Evolutionary conservation across 768 basidiomycete genomes (phyloP).

Genomic region (Chalciporus sphaerocephalus): DNA sequence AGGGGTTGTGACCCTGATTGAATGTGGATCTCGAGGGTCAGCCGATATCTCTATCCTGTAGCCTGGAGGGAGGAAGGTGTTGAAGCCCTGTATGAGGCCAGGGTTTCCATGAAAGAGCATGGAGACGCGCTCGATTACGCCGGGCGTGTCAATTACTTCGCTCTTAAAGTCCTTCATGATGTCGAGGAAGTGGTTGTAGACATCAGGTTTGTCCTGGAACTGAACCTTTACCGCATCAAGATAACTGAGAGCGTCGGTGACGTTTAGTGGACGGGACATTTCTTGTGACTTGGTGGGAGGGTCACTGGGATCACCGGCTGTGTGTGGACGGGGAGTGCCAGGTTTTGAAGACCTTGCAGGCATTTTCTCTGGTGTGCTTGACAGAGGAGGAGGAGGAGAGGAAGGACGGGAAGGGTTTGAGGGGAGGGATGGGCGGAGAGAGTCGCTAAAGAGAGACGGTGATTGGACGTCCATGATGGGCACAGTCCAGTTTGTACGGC

Average conservation of each 20-base stretch:
- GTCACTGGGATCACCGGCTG: slow-evolving; percentile 21
- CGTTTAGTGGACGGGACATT: slow-evolving; percentile 70
- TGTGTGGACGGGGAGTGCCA: slow-evolving; percentile 39
- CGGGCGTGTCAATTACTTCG: slow-evolving; percentile 92
- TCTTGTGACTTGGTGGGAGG: slow-evolving; percentile 35
- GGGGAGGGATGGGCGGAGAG: neutral
- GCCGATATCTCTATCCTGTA: slow-evolving; percentile 86
- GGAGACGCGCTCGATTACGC: slow-evolving; percentile 94
- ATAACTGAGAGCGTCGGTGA: slow-evolving; percentile 89
- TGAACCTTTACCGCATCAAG: slow-evolving; percentile 92
- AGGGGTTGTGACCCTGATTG: slow-evolving; percentile 80
- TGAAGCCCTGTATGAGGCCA: slow-evolving; percentile 91
- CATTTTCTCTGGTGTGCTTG: slow-evolving; percentile 8
- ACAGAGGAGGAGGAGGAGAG: neutral
- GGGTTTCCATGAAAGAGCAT: slow-evolving; percentile 89
- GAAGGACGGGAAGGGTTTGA: neutral
- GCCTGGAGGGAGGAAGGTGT: slow-evolving; percentile 92
- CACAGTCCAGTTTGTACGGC: slow-evolving; percentile 9
- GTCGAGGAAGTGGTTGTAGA: slow-evolving; percentile 91
- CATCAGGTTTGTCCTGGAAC: slow-evolving; percentile 85
- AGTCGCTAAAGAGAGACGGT: neutral
- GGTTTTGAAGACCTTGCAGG: slow-evolving; percentile 29
- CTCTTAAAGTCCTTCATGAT: slow-evolving; percentile 99
- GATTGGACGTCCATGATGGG: slow-evolving; percentile 10
- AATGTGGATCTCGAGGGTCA: slow-evolving; percentile 65